These are phyloP conservation scores for Mortierella hygrophila DNA, from an alignment of 192 early-diverging fungal genomes.

Conservation along the genomic window DNA sequence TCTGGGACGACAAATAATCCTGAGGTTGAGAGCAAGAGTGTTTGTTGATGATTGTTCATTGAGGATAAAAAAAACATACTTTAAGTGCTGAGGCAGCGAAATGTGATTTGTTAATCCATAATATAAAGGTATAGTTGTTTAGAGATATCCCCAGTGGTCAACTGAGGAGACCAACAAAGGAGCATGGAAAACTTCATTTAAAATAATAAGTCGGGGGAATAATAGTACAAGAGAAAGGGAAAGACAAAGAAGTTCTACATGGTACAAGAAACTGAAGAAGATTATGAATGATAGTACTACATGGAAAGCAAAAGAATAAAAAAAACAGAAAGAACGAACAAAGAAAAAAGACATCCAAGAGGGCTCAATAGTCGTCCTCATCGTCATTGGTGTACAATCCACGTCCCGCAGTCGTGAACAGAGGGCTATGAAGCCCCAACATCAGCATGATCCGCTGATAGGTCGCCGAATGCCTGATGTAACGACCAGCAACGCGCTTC, in stretches of 20 bases:
- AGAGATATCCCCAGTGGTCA: too few species aligned
- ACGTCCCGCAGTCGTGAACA: slow-evolving; percentile 38
- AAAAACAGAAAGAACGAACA: slow-evolving; percentile 1
- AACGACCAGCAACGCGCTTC: slow-evolving; percentile 10
- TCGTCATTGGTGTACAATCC: slow-evolving; percentile 44
- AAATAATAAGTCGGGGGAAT: too few species aligned
- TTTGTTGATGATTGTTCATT: too few species aligned
- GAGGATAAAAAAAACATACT: too few species aligned
- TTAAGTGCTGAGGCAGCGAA: too few species aligned
- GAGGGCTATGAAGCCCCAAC: slow-evolving; percentile 43
- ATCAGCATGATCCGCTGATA: slow-evolving; percentile 45
- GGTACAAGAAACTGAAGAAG: not conserved
- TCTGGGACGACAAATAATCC: too few species aligned
- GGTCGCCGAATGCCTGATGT: slow-evolving; percentile 33
- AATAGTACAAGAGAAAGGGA: too few species aligned
- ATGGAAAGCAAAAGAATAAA: not conserved
- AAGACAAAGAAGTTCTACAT: not conserved
- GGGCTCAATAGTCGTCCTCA: slow-evolving; percentile 39
- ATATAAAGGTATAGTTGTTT: too few species aligned
- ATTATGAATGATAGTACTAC: not conserved
- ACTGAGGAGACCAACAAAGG: too few species aligned
- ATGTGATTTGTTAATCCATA: too few species aligned
- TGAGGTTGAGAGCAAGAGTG: too few species aligned
- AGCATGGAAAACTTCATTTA: too few species aligned
- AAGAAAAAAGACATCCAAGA: not conserved